Conservation (phyloP, 1,284 basidiomycete genomes). For the Moniliophthora roreri region DNA sequence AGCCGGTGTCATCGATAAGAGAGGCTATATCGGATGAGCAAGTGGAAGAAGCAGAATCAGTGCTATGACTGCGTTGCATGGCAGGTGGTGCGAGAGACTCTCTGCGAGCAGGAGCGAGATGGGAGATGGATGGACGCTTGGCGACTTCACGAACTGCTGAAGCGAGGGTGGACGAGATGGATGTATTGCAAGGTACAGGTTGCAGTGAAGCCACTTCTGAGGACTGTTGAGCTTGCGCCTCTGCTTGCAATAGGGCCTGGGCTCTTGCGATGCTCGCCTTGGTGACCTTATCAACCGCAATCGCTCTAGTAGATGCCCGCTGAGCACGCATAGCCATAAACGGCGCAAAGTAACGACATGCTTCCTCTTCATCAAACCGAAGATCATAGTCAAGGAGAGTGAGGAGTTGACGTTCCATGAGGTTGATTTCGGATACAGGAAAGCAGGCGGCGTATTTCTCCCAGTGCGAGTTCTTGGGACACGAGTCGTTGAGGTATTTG, state of each 20-base stretch:
- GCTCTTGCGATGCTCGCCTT: conserved; percentile 56
- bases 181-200: conserved; percentile 5
- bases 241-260: conserved; percentile 30
- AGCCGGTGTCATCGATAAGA: conserved; percentile 62
- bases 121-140: conserved; percentile 52
- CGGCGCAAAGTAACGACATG: conserved; percentile 58
- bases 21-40: conserved; percentile 63
- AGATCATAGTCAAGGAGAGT: conserved; percentile 89
- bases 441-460: conserved; percentile 77
- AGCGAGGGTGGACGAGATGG: conserved; percentile 33
- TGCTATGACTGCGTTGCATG: conserved; percentile 38
- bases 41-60: conserved; percentile 41
- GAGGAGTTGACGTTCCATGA: conserved; percentile 96
- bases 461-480: conserved; percentile 97
- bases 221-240: background rate
- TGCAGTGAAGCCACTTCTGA: conserved; percentile 17
- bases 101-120: conserved; percentile 32
- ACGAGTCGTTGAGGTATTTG: conserved; percentile 97
- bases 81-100: conserved; percentile 31
- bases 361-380: conserved; percentile 80
- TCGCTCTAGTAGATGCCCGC: conserved; percentile 45
- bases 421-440: conserved; percentile 78
- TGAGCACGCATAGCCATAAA: conserved; percentile 49
- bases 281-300: conserved; percentile 60
- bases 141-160: conserved; percentile 54